Conservation (phyloP, 2,329 filamentous ascomycete species). For the Pseudocercospora crystallina region DNA sequence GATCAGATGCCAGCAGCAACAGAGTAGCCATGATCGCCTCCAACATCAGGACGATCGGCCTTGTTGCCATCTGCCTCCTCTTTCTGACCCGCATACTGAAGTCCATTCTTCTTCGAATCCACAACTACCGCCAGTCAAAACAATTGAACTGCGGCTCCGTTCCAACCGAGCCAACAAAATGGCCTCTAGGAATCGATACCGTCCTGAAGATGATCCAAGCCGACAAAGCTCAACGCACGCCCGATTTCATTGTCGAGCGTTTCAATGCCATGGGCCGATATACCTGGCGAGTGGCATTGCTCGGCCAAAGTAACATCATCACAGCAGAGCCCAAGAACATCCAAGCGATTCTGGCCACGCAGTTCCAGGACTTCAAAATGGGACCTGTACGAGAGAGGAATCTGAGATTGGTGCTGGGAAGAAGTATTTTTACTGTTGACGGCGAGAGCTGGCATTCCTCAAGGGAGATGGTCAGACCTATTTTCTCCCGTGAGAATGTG, state of each 20-base stretch:
- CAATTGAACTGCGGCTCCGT: conserved; percentile 1
- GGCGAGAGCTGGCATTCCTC: conserved; percentile 36
- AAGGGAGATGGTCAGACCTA: conserved; percentile 36
- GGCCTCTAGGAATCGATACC: conserved; percentile 8
- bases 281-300: conserved; percentile 1
- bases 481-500: conserved; percentile 37
- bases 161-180: conserved; percentile 4
- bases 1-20: too few relatives aligned
- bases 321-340: conserved; percentile 12
- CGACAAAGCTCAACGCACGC: conserved; percentile 2
- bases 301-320: conserved; percentile 4
- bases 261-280: conserved; percentile 9
- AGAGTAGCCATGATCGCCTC: neutral
- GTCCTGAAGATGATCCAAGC: conserved; percentile 5
- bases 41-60: neutral
- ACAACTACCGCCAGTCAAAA: neutral
- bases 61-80: neutral
- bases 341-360: conserved; percentile 12
- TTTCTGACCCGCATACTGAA: neutral
- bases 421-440: conserved; percentile 29
- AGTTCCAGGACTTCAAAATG: conserved; percentile 11
- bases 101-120: neutral
- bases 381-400: conserved; percentile 5
- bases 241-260: conserved; percentile 8
- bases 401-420: conserved; percentile 2